A percentile compares a stretch with the other conserved stretches of the same genome.
Evolutionary conservation across 2,329 filamentous ascomycete genomes (phyloP).

Genomic region (Pestalotiopsis sp.): DNA sequence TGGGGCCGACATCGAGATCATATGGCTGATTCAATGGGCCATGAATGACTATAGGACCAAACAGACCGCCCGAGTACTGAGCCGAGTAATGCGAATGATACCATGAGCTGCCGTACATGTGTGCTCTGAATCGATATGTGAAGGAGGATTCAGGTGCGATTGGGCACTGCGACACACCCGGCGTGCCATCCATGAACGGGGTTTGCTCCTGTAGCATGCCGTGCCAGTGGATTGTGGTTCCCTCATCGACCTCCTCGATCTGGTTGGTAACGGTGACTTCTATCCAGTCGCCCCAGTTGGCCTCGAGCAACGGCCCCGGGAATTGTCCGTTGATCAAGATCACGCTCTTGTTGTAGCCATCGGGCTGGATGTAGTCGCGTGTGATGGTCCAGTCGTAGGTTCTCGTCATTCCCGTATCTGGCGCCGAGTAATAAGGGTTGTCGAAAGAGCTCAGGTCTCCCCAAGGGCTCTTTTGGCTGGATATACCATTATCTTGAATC

Average conservation of each 20-base stretch:
- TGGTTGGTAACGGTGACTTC: conserved; percentile 34
- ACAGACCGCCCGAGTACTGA: conserved; percentile 62
- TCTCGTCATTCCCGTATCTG: conserved; percentile 57
- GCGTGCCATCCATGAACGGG: conserved; percentile 57
- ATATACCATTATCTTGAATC: conserved; percentile 21
- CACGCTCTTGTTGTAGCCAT: conserved; percentile 52
- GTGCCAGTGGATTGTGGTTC: conserved; percentile 56
- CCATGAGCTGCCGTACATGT: conserved; percentile 59
- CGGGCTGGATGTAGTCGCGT: conserved; percentile 53
- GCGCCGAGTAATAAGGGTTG: conserved; percentile 53
- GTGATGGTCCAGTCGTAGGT: conserved; percentile 58
- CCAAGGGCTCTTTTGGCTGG: conserved; percentile 45
- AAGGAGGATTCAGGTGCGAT: conserved; percentile 62
- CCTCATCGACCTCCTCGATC: conserved; percentile 33
- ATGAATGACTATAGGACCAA: conserved; percentile 64
- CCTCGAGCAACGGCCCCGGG: conserved; percentile 58
- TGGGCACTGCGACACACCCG: conserved; percentile 64
- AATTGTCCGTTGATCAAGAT: conserved; percentile 54
- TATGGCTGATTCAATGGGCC: conserved; percentile 58
- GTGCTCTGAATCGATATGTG: conserved; percentile 57
- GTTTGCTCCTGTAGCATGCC: conserved; percentile 52
- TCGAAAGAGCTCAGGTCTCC: conserved; percentile 44
- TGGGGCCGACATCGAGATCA: conserved; percentile 65
- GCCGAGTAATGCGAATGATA: conserved; percentile 65
- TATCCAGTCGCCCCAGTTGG: conserved; percentile 47